Percentiles rank a stretch among this genome's conserved stretches.
Conservation (phyloP, 2,329 filamentous ascomycete genomes). For the Leptographium wingfieldii region DNA sequence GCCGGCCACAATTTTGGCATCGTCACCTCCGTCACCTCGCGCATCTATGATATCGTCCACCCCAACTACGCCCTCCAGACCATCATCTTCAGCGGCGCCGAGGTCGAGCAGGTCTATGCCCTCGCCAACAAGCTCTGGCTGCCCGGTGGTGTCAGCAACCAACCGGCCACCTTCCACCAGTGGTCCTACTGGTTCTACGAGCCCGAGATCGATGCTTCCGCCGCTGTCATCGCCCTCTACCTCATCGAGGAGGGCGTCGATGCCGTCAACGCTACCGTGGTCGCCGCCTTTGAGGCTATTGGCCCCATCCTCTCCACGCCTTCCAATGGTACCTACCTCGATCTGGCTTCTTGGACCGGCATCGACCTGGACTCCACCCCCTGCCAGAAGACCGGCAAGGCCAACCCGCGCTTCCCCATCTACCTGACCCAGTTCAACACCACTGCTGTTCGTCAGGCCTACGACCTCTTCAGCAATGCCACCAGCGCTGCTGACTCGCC, state of each 20-base stretch:
- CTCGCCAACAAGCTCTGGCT: slow-evolving; percentile 28
- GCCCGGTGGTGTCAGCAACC: slow-evolving; percentile 21
- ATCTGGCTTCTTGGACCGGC: slow-evolving; percentile 30
- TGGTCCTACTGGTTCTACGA: slow-evolving; percentile 36
- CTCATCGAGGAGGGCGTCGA: slow-evolving; percentile 30
- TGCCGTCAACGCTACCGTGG: slow-evolving; percentile 26
- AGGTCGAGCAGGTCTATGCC: slow-evolving; percentile 31
- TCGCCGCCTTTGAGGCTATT: slow-evolving; percentile 29
- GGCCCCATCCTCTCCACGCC: slow-evolving; percentile 22
- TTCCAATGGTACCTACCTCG: slow-evolving; percentile 27
- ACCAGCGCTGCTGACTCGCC: slow-evolving; percentile 15
- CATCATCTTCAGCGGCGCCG: slow-evolving; percentile 28
- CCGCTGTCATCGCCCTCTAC: slow-evolving; percentile 27
- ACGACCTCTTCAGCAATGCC: slow-evolving; percentile 20
- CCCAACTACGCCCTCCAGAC: slow-evolving; percentile 26
- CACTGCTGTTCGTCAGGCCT: slow-evolving; percentile 17
- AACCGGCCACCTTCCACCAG: slow-evolving; percentile 31
- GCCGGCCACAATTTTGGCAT: slow-evolving; percentile 48
- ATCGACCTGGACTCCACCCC: slow-evolving; percentile 23
- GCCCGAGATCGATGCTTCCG: slow-evolving; percentile 24
- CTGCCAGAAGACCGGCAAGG: slow-evolving; percentile 28
- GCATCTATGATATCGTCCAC: slow-evolving; percentile 30
- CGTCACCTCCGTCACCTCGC: slow-evolving; percentile 28
- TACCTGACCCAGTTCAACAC: slow-evolving; percentile 27
- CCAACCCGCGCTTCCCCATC: slow-evolving; percentile 31